Base-by-base conservation (phyloP, 2,329 filamentous ascomycete genomes). In the Fusarium robinianum region DNA sequence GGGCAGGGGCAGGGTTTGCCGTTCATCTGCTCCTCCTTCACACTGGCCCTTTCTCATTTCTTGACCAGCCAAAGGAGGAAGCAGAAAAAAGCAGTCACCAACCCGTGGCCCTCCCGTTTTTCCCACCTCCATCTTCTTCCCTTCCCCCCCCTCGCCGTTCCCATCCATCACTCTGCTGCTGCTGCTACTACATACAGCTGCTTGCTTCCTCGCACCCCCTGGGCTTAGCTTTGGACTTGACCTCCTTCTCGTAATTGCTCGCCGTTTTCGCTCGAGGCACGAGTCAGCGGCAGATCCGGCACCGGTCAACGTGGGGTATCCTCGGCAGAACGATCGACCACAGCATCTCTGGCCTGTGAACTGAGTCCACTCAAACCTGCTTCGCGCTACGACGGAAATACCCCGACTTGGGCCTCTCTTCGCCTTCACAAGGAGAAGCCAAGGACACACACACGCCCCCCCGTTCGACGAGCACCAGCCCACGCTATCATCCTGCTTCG, bases 271-370 rank as follows among this genome's bases (percentile, higher is more conserved):
- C 59, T 55, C 51, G 42, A 42, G 46, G 43, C 51, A 53, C 60
- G 61, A 63, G 61, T 64, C 62, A 65, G 62, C 60, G 60, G 60
- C 57, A 61, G 53, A 62, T 57, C 57, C 62, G 62, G 62, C 61
- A 63, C 51, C 55, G 49, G 57, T 49, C 45, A 45, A 55, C 62
- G 60, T 63, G 60, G 62, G 60, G 62, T 54, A 57, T 45, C 45
- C 39, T 57, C 58, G 55, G 60, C 51, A 61, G 53, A 63, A 51
- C 39, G 55, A 61, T 60, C 58, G 61, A 52, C 56, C 45, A 50
- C 38, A 49, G 38, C 51, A 51, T 52, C 39, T 50, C 51, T 49
- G 49, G 43, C 53, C 37, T 52, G 50, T 56, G 49, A 61, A 50
- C 55, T 51, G 61, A 55, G 48, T 45, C 46, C 51, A 61, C 51